phyloP scores from a whole-genome alignment of 257 asterid species.

The Ilex aquifolium region DNA sequence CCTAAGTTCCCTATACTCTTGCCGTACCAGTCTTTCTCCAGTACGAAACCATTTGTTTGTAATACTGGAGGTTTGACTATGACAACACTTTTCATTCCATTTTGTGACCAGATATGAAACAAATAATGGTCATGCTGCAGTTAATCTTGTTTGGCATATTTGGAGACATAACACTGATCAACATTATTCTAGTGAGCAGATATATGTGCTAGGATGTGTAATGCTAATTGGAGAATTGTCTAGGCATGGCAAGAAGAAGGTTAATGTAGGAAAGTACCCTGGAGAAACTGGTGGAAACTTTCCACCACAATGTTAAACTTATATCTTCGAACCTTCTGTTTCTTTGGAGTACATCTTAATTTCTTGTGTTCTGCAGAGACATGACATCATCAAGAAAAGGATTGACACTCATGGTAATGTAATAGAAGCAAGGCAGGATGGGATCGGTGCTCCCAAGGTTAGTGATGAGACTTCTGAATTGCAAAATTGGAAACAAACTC shows the following conservation, averaged over 20 bases:
- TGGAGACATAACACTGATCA: too few species aligned
- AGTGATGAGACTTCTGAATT: constrained; percentile 13
- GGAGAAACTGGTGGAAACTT: not conserved
- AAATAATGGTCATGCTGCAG: too few species aligned
- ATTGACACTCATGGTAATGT: constrained; percentile 86
- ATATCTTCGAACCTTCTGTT: not conserved
- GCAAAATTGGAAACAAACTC: not conserved
- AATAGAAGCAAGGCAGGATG: constrained; percentile 84
- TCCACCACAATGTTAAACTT: not conserved
- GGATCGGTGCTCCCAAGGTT: constrained; percentile 88
- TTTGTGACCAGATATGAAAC: too few species aligned
- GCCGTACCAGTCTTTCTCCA: not conserved
- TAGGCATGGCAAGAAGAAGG: too few species aligned
- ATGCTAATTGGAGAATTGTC: too few species aligned
- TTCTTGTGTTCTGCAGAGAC: constrained; percentile 61
- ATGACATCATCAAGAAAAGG: constrained; percentile 92
- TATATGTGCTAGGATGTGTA: too few species aligned
- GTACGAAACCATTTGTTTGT: too few species aligned
- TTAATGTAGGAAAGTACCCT: not conserved
- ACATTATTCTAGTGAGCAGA: too few species aligned
- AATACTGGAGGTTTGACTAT: too few species aligned
- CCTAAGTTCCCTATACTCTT: not conserved
- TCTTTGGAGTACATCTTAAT: not conserved
- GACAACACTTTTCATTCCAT: too few species aligned
- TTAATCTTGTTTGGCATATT: too few species aligned